phyloP scores from a whole-genome alignment of 371 early-diverging fungal species.

The Mortierella sp. region DNA sequence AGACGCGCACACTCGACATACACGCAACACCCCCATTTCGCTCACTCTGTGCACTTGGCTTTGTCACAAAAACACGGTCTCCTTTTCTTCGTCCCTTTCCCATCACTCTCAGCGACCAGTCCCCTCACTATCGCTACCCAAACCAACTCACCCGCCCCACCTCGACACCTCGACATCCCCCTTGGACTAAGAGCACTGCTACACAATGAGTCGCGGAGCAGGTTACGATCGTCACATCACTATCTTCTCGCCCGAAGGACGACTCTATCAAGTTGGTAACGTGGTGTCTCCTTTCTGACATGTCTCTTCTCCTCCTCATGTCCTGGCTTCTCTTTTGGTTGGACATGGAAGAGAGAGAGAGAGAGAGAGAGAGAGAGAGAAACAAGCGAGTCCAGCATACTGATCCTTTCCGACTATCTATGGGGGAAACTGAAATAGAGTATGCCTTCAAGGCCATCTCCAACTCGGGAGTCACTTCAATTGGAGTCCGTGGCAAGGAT shows the following conservation, averaged over 20 bases:
- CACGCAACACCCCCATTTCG: no score
- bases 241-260: constrained; percentile 98
- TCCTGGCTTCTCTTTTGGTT: constrained; percentile 3
- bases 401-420: no score
- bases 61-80: no score
- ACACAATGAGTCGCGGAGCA: constrained; percentile 64
- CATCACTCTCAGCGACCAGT: not conserved
- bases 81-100: constrained; percentile 1
- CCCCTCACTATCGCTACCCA: constrained; percentile 3
- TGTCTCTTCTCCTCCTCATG: not conserved
- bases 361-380: no score
- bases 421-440: no score
- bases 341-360: no score
- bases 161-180: no score
- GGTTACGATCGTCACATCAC: constrained; percentile 99
- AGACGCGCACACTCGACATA: no score
- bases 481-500: constrained; percentile 95
- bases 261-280: constrained; percentile 98
- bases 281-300: constrained; percentile 5
- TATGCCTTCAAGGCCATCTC: constrained; percentile 99
- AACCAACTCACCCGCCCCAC: no score
- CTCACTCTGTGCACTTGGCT: no score
- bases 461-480: constrained; percentile 93
- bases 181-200: no score
- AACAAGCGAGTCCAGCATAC: no score